phyloP scores from a whole-genome alignment of 106 monocot species.

The Dendrobium huoshanense region DNA sequence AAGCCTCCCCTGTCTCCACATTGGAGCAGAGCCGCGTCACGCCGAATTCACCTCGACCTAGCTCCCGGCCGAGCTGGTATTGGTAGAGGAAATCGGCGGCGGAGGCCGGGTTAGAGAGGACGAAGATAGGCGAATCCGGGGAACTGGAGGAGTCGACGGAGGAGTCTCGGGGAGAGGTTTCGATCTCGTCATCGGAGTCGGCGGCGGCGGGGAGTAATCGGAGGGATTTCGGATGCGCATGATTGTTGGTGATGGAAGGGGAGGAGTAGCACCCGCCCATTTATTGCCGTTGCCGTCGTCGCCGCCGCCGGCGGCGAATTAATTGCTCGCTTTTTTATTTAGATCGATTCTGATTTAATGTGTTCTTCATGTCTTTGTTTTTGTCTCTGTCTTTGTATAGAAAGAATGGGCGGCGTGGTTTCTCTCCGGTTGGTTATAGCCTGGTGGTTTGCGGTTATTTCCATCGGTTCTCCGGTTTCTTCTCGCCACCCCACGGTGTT shows the following conservation, averaged over 20 bases:
- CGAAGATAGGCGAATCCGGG: background rate
- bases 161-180: background rate
- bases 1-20: constrained; percentile 5
- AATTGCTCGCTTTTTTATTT: background rate
- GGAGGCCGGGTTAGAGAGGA: constrained; percentile 13
- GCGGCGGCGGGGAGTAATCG: constrained; percentile 2
- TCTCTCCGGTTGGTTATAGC: background rate
- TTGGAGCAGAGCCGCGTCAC: constrained; percentile 23
- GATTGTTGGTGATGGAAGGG: constrained; percentile 3
- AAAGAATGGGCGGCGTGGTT: constrained; percentile 1
- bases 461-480: constrained; percentile 1
- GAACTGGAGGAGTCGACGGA: background rate
- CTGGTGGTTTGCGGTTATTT: background rate
- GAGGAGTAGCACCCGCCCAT: constrained; percentile 40
- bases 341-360: background rate
- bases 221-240: background rate
- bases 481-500: background rate
- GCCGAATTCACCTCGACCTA: constrained; percentile 37
- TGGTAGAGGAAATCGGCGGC: constrained; percentile 12
- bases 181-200: constrained; percentile 2
- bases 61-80: constrained; percentile 22
- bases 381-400: background rate
- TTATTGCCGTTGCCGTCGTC: background rate
- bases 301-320: background rate
- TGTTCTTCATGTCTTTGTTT: background rate